Evolutionary conservation across 371 early-diverging fungal species (phyloP).

Genomic region (Mortierella sp.): DNA sequence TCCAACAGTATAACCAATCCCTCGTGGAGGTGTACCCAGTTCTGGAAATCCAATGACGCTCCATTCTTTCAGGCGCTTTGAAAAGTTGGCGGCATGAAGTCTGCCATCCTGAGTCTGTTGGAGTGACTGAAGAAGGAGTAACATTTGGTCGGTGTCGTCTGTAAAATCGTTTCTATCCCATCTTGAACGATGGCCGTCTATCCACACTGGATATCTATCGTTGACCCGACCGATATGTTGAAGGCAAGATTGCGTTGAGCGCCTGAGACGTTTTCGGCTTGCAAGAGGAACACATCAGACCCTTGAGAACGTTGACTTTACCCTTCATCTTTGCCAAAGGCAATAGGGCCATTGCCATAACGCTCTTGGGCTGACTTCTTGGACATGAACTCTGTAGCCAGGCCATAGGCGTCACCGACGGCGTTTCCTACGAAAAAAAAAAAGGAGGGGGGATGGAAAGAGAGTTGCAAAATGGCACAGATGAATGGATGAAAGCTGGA

Average conservation of each 20-base stretch:
- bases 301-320: background rate
- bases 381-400: slow-evolving; percentile 75
- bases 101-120: slow-evolving; percentile 59
- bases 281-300: background rate
- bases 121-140: slow-evolving; percentile 66
- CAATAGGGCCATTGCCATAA: slow-evolving; percentile 70
- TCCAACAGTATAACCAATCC: slow-evolving; percentile 66
- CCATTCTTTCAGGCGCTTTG: slow-evolving; percentile 61
- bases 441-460: too few relatives aligned
- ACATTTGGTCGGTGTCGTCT: slow-evolving; percentile 74
- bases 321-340: slow-evolving; percentile 65
- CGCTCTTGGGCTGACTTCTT: slow-evolving; percentile 53
- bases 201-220: slow-evolving; percentile 44
- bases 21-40: slow-evolving; percentile 63
- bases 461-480: too few relatives aligned
- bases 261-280: too few relatives aligned
- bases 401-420: slow-evolving; percentile 75
- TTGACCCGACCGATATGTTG: background rate
- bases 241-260: background rate
- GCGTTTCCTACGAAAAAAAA: slow-evolving; percentile 63
- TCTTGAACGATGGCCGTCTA: slow-evolving; percentile 55
- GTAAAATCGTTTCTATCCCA: slow-evolving; percentile 68
- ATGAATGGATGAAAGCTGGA: too few relatives aligned
- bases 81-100: slow-evolving; percentile 63
- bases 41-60: slow-evolving; percentile 61